Evolutionary conservation across 139 green algal genomes (phyloP), one percentile per base, ranked within the genome.

Genomic region (Picochlorum sp.): DNA sequence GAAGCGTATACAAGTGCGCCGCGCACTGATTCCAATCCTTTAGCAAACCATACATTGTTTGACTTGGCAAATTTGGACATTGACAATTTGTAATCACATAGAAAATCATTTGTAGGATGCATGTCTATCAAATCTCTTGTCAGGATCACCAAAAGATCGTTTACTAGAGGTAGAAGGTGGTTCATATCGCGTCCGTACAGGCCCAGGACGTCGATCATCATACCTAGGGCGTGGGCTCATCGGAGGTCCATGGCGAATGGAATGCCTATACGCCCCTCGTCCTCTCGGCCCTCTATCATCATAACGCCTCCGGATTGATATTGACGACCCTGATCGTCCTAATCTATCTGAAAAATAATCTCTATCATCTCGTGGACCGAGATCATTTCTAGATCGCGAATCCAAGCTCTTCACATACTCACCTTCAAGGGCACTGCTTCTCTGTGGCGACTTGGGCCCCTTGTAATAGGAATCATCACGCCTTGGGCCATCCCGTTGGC

Each of bases 51-150:
- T 31, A 59, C 51, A 15, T 59, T 59, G 23, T 59, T 59, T 59
- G 51, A 59, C 13, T 34, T 59, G 15, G 51, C 51, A 59, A 59
- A 59, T 59, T 34, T 59, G 8, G 51, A 59, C 23, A 38, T 59
- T 59, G 20, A 30, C 20, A 59, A 6, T 15, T 59, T 59, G 51
- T 59, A 59, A 59, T 9, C 30, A 34, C 8, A 41, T 41, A 41
- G 7, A 9, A 41, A 13, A 7, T 41, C 34, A 41, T 41, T 41
- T 13, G 8, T 41, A 41, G 8, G 34, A 41, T 41, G 34, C 7
- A 9, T 41, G 34, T 14, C 34, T 9, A 41, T 41, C 34, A 41
- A 41, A 41, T 11, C 20, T 58, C 13, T 62, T 62, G 13, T n/a
- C 18, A 47, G 7, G 9, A n/a, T 62, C 20, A 8, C 31, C 30